phyloP scores from a whole-genome alignment of 176 grass and related monocot species.

The Bothriochloa decipiens region DNA sequence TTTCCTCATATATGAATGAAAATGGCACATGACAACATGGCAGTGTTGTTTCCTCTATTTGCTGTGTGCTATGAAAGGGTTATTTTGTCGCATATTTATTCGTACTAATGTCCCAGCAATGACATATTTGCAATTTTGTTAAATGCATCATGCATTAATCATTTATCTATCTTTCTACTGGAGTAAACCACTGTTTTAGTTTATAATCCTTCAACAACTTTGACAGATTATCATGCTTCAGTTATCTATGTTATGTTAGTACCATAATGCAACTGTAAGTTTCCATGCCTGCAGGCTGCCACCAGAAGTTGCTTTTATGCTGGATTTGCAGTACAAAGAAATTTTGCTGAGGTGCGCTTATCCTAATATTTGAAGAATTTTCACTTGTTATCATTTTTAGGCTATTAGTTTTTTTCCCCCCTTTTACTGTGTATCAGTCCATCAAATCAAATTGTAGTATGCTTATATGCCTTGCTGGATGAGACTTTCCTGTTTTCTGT shows the following conservation, averaged over 20 bases:
- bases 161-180: background rate
- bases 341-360: slow-evolving; percentile 86
- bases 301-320: slow-evolving; percentile 97
- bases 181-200: background rate
- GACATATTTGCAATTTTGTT: background rate
- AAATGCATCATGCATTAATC: background rate
- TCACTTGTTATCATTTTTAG: background rate
- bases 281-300: slow-evolving; percentile 62
- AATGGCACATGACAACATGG: background rate
- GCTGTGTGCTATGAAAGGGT: slow-evolving; percentile 1
- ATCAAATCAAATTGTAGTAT: background rate
- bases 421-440: background rate
- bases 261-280: slow-evolving; percentile 12
- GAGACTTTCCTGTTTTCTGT: background rate
- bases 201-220: slow-evolving; percentile 13
- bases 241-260: background rate
- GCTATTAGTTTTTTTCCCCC: background rate
- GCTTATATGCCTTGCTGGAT: background rate
- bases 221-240: slow-evolving; percentile 5
- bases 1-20: background rate
- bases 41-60: background rate
- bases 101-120: background rate
- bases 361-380: slow-evolving; percentile 13
- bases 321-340: slow-evolving; percentile 93
- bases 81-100: background rate